phyloP scores from a whole-genome alignment of 108 stramenopile genomes.

The Chaetoceros tenuissimus region DNA sequence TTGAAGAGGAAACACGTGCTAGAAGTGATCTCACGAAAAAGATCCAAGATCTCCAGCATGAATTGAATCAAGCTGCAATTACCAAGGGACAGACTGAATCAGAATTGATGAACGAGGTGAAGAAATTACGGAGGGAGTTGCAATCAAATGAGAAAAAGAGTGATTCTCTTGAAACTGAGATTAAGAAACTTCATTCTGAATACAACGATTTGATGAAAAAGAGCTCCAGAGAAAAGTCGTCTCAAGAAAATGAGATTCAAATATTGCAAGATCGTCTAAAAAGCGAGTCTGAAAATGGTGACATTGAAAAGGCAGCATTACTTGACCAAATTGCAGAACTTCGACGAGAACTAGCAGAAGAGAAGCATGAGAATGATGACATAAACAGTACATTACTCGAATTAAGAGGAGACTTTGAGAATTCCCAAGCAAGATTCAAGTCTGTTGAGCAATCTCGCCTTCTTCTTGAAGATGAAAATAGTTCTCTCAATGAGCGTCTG shows the following conservation, averaged over 20 bases:
- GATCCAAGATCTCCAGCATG: neutral
- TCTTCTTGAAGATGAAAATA: neutral
- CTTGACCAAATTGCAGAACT: neutral
- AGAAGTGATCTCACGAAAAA: neutral
- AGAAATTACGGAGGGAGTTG: neutral
- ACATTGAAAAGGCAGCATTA: neutral
- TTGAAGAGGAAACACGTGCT: too few species aligned
- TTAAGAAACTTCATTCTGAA: neutral
- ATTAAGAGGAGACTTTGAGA: neutral
- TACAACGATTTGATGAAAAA: neutral
- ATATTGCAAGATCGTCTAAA: neutral
- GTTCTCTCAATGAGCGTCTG: neutral
- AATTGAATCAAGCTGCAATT: neutral
- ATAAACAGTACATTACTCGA: neutral
- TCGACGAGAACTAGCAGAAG: neutral
- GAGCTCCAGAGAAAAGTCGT: neutral
- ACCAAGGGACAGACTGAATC: neutral
- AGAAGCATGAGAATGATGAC: neutral
- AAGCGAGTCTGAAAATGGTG: neutral
- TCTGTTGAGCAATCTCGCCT: neutral
- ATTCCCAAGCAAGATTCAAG: neutral
- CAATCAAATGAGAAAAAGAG: neutral
- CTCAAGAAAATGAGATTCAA: neutral
- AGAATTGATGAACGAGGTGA: neutral
- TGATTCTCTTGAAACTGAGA: neutral